A percentile compares a stretch with the other conserved stretches of the same genome.
These are phyloP conservation scores for Apiospora koreana DNA, from an alignment of 2,329 filamentous ascomycete genomes.

Conservation along the genomic window DNA sequence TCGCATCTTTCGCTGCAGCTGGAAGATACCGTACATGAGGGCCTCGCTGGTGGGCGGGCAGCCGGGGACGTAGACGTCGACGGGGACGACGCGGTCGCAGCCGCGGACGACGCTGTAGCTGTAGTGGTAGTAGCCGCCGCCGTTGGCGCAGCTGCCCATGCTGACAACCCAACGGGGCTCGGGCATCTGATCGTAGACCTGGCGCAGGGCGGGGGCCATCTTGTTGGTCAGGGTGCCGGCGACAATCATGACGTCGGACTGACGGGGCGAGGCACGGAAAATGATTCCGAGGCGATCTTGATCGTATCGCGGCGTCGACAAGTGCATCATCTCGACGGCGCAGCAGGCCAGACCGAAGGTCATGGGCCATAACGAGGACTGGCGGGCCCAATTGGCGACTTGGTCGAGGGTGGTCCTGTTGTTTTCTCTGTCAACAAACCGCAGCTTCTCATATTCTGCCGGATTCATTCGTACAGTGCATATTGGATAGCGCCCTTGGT, in stretches of 20 bases:
- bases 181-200: conserved; percentile 95
- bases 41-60: conserved; percentile 66
- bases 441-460: conserved; percentile 13
- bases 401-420: conserved; percentile 74
- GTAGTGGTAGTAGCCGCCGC: conserved; percentile 86
- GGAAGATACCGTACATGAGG: conserved; percentile 72
- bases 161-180: conserved; percentile 84
- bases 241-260: conserved; percentile 92
- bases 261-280: conserved; percentile 83
- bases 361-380: conserved; percentile 85
- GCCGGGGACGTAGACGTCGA: conserved; percentile 79
- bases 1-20: conserved; percentile 76
- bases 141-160: conserved; percentile 85
- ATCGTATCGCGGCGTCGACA: conserved; percentile 85
- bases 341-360: conserved; percentile 89
- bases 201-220: conserved; percentile 87
- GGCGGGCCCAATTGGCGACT: conserved; percentile 81
- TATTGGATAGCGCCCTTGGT: conserved; percentile 84
- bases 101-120: conserved; percentile 77
- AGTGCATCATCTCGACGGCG: conserved; percentile 90
- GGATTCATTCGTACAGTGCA: conserved; percentile 67
- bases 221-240: conserved; percentile 93
- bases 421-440: neutral
- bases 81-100: conserved; percentile 75
- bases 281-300: conserved; percentile 88